Percentiles rank a stretch among this genome's conserved stretches.
Evolutionary conservation across 2,329 filamentous ascomycete genomes (phyloP).

Genomic region (Epichloe uncinata): DNA sequence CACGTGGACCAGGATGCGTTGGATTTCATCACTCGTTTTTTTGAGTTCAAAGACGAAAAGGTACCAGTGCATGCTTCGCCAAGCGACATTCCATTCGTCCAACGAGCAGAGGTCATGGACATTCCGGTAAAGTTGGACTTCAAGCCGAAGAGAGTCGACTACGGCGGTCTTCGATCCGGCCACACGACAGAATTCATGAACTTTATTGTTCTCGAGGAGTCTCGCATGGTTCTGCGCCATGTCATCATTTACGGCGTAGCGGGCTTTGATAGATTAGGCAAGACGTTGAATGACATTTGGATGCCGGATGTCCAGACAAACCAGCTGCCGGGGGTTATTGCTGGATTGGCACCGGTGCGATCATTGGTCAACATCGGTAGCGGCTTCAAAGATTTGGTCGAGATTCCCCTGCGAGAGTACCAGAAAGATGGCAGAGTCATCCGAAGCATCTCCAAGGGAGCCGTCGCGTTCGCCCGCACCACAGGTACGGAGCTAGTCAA

Average conservation of each 20-base stretch:
- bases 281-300: slow-evolving; percentile 92
- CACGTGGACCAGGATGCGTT: slow-evolving; percentile 96
- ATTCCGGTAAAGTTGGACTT: slow-evolving; percentile 81
- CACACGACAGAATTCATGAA: slow-evolving; percentile 99
- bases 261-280: slow-evolving; percentile 80
- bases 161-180: slow-evolving; percentile 79
- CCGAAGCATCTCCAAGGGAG: slow-evolving; percentile 83
- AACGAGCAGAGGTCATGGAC: slow-evolving; percentile 75
- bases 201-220: slow-evolving; percentile 81
- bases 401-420: slow-evolving; percentile 86
- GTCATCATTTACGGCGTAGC: slow-evolving; percentile 86
- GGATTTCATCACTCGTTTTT: slow-evolving; percentile 94
- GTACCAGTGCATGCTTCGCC: slow-evolving; percentile 40
- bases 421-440: slow-evolving; percentile 86
- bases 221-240: slow-evolving; percentile 73
- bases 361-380: slow-evolving; percentile 84
- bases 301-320: slow-evolving; percentile 83
- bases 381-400: slow-evolving; percentile 73
- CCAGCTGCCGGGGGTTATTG: slow-evolving; percentile 78
- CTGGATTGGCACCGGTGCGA: slow-evolving; percentile 79
- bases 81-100: slow-evolving; percentile 72
- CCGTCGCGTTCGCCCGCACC: slow-evolving; percentile 77
- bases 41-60: slow-evolving; percentile 84
- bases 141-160: slow-evolving; percentile 97
- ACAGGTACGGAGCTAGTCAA: slow-evolving; percentile 92